Percentiles rank a stretch among this genome's conserved stretches.
phyloP scores from a whole-genome alignment of 2,329 filamentous ascomycete species.

The Sporothrix inflata region DNA sequence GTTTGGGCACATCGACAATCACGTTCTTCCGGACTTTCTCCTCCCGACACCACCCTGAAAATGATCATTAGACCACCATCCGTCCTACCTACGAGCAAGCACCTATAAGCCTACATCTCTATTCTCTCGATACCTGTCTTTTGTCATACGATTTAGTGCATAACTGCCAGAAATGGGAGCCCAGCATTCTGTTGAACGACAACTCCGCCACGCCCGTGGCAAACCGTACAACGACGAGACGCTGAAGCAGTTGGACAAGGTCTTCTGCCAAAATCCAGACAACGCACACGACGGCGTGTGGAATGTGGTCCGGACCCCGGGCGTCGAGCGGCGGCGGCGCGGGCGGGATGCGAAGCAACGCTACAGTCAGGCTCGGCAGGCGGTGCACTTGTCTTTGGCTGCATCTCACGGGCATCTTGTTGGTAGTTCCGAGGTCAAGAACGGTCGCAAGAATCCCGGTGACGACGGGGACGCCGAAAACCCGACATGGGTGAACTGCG shows the following conservation, averaged over 20 bases:
- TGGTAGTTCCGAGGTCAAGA: constrained; percentile 17
- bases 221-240: constrained; percentile 28
- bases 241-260: constrained; percentile 29
- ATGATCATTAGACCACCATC: not conserved
- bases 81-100: not conserved
- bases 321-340: constrained; percentile 24
- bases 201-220: constrained; percentile 26
- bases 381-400: constrained; percentile 27
- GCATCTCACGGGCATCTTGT: constrained; percentile 23
- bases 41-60: not conserved
- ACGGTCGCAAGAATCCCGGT: not conserved
- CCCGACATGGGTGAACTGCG: constrained; percentile 35
- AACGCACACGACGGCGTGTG: constrained; percentile 29
- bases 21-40: not conserved
- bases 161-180: constrained; percentile 20
- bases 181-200: constrained; percentile 32
- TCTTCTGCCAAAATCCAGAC: constrained; percentile 30
- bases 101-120: not conserved
- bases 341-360: constrained; percentile 30
- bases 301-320: constrained; percentile 31
- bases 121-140: not conserved
- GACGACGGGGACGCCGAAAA: not conserved
- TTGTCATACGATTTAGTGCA: not conserved
- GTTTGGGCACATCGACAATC: not conserved
- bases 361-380: constrained; percentile 27